A percentile compares a stretch with the other conserved stretches of the same genome.
These are phyloP conservation scores for Globisporangium solare DNA, from an alignment of 352 stramenopile genomes.

Conservation along the genomic window DNA sequence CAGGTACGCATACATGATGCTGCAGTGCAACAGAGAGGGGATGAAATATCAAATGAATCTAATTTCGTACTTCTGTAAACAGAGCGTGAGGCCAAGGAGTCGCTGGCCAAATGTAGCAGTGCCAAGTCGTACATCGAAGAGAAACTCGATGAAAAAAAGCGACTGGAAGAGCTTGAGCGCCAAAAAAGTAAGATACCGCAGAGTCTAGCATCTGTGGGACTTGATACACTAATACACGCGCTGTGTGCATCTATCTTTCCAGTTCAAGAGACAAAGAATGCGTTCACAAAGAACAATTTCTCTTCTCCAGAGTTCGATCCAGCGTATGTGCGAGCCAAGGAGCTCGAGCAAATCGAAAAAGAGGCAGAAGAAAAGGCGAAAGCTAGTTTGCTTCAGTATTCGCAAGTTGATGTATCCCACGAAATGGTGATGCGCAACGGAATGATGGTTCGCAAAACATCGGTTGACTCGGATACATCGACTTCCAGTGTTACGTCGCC, in stretches of 20 bases:
- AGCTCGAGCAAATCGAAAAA: conserved; percentile 40
- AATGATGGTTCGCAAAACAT: conserved; percentile 37
- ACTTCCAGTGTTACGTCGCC: conserved; percentile 7
- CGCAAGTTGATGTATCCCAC: conserved; percentile 47
- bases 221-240: neutral
- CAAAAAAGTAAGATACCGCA: conserved; percentile 20
- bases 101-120: conserved; percentile 27
- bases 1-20: neutral
- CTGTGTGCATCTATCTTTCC: neutral
- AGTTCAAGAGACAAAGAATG: conserved; percentile 27
- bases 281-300: conserved; percentile 44
- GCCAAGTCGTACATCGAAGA: conserved; percentile 60
- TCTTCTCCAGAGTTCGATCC: conserved; percentile 46
- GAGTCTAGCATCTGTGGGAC: too few species aligned
- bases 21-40: neutral
- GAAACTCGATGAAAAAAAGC: conserved; percentile 58
- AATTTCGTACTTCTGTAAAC: conserved; percentile 12
- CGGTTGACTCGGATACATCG: conserved; percentile 13
- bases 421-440: conserved; percentile 67
- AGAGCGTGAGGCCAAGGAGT: conserved; percentile 35
- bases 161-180: conserved; percentile 39
- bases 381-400: conserved; percentile 42
- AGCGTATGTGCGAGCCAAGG: conserved; percentile 47
- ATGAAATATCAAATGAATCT: too few species aligned
- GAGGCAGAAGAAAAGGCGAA: conserved; percentile 59